Evolutionary conservation across 2,329 filamentous ascomycete genomes (phyloP), one percentile per base, ranked within the genome.

Genomic region (Ampelomyces quisqualis): DNA sequence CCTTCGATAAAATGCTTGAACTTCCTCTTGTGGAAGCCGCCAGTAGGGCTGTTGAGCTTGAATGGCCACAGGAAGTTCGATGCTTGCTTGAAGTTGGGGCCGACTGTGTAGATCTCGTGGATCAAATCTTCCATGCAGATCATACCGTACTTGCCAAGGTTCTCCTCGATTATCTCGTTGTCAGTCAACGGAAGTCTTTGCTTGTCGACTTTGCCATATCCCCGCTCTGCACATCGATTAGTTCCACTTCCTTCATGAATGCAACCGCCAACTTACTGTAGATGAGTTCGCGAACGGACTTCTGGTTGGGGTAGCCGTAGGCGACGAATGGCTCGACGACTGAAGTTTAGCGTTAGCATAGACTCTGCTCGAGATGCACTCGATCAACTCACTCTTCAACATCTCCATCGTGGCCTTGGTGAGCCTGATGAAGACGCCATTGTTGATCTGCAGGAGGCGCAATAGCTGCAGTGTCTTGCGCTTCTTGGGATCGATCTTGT

Each of bases 401-500:
- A 96, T 96, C 84, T 96, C 90, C 49, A 68, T 83, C 68, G 91
- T 97, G 60, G 93, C 93, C 86, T 97, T 98, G 79, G 90, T 97
- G 70, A 96, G 80, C 70, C 84, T 86, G 77, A 98, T 81, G 79
- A 98, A 98, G 76, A 96, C 89, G 76, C 91, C 93, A 76, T 95
- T 97, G 88, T 98, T 98, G 87, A 98, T 98, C 82, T 98, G 93
- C 69, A 98, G 86, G 60, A 98, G 89, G 81, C 93, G 91, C 73
- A 98, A 90, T 51, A 98, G 88, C 80, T 98, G 93, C 67, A 98
- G 85, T 71, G 95, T 97, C 86, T 98, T 98, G 82, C 93, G 90
- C 77, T 94, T 94, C 88, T 98, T 97, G 67, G 93, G 93, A 73
- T 94, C 85, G 69, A 98, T 97, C 88, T 98, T 98, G 88, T 97